Evolutionary conservation across 495 filamentous ascomycete species (phyloP).

Genomic region (Apiosordaria backusii): DNA sequence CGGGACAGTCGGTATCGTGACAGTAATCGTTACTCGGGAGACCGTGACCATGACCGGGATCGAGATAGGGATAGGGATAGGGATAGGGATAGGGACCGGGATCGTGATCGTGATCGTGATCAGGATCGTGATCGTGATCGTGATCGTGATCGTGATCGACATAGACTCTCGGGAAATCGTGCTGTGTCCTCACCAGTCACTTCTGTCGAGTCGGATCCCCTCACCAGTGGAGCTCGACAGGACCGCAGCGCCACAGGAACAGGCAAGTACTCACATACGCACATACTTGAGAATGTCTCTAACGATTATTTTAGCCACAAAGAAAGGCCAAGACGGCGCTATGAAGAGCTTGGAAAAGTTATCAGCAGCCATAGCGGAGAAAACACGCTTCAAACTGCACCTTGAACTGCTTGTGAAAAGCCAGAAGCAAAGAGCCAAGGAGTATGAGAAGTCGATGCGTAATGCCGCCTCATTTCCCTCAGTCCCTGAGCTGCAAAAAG

Average conservation of each 20-base stretch:
- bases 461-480: slow-evolving; percentile 34
- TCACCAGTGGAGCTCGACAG: not conserved
- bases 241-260: not conserved
- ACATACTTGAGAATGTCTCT: not conserved
- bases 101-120: not conserved
- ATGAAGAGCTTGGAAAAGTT: not conserved
- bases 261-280: not conserved
- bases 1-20: too few relatives aligned
- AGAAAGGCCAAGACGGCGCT: not conserved
- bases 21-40: not conserved
- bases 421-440: slow-evolving; percentile 15
- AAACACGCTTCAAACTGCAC: slow-evolving; percentile 2
- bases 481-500: slow-evolving; percentile 29
- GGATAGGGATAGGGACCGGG: not conserved
- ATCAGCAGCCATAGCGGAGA: not conserved
- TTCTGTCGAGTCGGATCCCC: not conserved
- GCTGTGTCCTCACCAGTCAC: not conserved
- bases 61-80: not conserved
- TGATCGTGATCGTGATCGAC: not conserved
- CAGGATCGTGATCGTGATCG: not conserved
- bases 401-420: slow-evolving; percentile 18
- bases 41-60: not conserved
- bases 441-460: slow-evolving; percentile 23
- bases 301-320: not conserved
- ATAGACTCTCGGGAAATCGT: not conserved